Percentiles rank a stretch among this genome's conserved stretches.
Conservation (phyloP, 805 yeast genomes). For the Kodamaea sagamina region DNA sequence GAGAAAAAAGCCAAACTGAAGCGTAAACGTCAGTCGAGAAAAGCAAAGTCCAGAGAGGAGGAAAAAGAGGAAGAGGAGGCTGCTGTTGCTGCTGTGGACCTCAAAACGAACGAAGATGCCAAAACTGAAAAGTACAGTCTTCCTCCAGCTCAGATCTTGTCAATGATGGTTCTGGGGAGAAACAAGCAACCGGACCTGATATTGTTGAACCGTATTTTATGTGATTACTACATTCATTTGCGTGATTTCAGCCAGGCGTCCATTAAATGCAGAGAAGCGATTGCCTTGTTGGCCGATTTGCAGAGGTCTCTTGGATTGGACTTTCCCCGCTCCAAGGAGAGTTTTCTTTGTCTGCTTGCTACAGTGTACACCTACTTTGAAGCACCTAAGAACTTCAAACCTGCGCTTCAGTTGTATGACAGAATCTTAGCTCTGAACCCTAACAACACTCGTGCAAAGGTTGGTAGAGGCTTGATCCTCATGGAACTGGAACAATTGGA, state of each 20-base stretch:
- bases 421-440: constrained; percentile 47
- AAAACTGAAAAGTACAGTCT: constrained; percentile 14
- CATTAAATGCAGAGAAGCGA: constrained; percentile 59
- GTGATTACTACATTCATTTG: constrained; percentile 57
- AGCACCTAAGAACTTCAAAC: constrained; percentile 82
- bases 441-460: constrained; percentile 57
- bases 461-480: constrained; percentile 81
- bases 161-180: constrained; percentile 53
- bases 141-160: constrained; percentile 53
- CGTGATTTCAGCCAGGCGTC: constrained; percentile 63
- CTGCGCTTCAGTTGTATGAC: constrained; percentile 74
- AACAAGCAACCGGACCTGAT: constrained; percentile 43
- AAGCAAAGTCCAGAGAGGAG: constrained; percentile 11
- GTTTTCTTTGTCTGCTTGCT: constrained; percentile 67
- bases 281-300: constrained; percentile 52
- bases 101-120: constrained; percentile 13
- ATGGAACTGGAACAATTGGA: constrained; percentile 62
- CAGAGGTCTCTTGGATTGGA: constrained; percentile 48
- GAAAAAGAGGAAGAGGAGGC: constrained; percentile 19
- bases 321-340: constrained; percentile 55
- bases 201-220: constrained; percentile 65
- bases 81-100: constrained; percentile 13
- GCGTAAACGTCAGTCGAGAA: not conserved
- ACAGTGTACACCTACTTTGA: constrained; percentile 79
- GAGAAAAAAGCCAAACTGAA: constrained; percentile 1